A percentile compares a stretch with the other conserved stretches of the same genome.
Evolutionary conservation across 306 rosid species (phyloP).

Genomic region (Lathyrus tuberosus): DNA sequence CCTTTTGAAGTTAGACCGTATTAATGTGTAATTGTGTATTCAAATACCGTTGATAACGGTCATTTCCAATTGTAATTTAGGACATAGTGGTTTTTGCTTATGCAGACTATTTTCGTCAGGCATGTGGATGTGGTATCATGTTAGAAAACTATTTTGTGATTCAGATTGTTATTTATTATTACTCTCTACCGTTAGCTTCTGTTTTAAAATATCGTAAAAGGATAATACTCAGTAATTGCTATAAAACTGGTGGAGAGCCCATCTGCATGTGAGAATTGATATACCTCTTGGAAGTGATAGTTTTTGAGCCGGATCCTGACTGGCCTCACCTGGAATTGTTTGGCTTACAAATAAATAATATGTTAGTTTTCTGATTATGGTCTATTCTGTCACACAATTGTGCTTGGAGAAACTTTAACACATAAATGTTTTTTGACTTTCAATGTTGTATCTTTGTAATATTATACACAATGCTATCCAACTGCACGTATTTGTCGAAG

Average conservation of each 20-base stretch:
- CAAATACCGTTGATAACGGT: constrained; percentile 22
- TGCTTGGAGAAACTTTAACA: constrained; percentile 16
- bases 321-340: constrained; percentile 19
- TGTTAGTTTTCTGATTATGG: constrained; percentile 15
- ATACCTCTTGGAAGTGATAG: constrained; percentile 27
- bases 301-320: constrained; percentile 12
- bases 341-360: neutral
- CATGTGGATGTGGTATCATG: constrained; percentile 10
- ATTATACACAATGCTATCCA: neutral
- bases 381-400: neutral
- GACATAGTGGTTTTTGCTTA: constrained; percentile 28
- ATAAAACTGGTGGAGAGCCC: constrained; percentile 15
- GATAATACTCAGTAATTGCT: constrained; percentile 5
- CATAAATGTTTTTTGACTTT: neutral
- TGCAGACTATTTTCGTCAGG: constrained; percentile 5
- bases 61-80: constrained; percentile 19
- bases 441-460: constrained; percentile 13
- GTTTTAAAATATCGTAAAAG: constrained; percentile 4
- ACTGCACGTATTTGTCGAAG: constrained; percentile 15
- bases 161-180: constrained; percentile 4
- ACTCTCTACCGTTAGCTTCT: neutral
- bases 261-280: constrained; percentile 11
- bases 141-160: constrained; percentile 2
- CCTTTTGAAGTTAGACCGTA: constrained; percentile 1
- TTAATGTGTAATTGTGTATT: constrained; percentile 8